These are phyloP conservation scores for Botrytis sinoallii DNA, from an alignment of 2,329 filamentous ascomycete species.

Conservation along the genomic window DNA sequence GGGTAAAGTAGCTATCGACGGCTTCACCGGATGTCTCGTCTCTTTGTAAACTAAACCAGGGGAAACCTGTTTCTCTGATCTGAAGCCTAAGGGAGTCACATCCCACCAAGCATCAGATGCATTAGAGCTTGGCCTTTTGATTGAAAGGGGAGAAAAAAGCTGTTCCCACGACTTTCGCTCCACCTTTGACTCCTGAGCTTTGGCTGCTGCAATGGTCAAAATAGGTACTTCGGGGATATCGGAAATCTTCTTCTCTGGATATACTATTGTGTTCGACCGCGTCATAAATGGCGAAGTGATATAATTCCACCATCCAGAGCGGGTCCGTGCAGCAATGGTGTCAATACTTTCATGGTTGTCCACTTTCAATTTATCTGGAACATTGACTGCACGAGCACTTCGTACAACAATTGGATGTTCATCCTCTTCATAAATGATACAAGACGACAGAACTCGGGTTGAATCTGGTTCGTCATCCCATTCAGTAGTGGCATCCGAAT, in stretches of 20 bases:
- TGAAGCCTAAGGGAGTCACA: conserved; percentile 18
- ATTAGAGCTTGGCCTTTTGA: conserved; percentile 33
- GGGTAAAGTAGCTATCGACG: conserved; percentile 31
- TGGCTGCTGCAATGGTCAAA: conserved; percentile 37
- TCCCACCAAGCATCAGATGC: conserved; percentile 43
- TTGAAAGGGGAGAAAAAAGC: conserved; percentile 36
- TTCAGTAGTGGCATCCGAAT: conserved; percentile 33
- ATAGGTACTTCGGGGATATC: conserved; percentile 36
- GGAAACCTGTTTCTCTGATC: conserved; percentile 26
- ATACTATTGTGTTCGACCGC: conserved; percentile 37
- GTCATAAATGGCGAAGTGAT: conserved; percentile 66
- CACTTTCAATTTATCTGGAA: conserved; percentile 23
- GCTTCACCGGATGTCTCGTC: conserved; percentile 33
- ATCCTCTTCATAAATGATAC: conserved; percentile 70
- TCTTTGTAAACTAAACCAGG: conserved; percentile 25
- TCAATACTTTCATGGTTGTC: conserved; percentile 31
- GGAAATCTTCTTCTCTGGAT: conserved; percentile 20
- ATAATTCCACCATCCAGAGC: conserved; percentile 76
- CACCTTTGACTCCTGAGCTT: conserved; percentile 29
- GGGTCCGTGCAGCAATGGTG: conserved; percentile 42
- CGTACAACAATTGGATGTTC: conserved; percentile 45
- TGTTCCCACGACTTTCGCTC: conserved; percentile 36
- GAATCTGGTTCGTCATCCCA: conserved; percentile 33
- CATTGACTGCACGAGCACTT: conserved; percentile 41
- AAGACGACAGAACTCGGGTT: conserved; percentile 42